These are phyloP conservation scores for Conticribra guillardii DNA, from an alignment of 108 stramenopile genomes.

Conservation along the genomic window DNA sequence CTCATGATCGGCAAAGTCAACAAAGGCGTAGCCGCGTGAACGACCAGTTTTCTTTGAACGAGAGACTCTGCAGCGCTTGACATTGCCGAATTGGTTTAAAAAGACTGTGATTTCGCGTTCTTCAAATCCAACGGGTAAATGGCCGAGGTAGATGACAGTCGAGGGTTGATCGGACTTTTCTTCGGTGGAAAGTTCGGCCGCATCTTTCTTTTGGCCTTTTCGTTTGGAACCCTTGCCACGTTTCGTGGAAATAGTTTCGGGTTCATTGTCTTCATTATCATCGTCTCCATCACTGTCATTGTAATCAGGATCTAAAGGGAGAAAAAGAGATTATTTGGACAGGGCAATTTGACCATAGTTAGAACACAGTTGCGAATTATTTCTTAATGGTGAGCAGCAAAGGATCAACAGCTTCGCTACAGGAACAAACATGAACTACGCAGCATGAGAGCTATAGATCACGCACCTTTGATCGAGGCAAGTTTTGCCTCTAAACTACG, in stretches of 20 bases:
- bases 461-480: too few species aligned
- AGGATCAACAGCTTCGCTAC: too few species aligned
- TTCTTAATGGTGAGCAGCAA: too few species aligned
- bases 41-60: conserved; percentile 87
- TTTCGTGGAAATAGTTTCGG: conserved; percentile 36
- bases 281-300: conserved; percentile 66
- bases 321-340: too few species aligned
- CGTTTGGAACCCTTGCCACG: conserved; percentile 45
- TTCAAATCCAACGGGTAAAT: conserved; percentile 93
- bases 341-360: too few species aligned
- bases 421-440: too few species aligned
- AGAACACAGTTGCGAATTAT: too few species aligned
- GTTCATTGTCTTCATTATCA: conserved; percentile 39
- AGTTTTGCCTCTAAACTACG: too few species aligned
- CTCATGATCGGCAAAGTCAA: conserved; percentile 85
- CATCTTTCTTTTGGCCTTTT: conserved; percentile 31
- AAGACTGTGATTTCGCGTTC: conserved; percentile 91
- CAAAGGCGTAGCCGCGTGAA: conserved; percentile 94
- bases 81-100: conserved; percentile 94
- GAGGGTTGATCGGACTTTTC: conserved; percentile 33
- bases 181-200: conserved; percentile 7
- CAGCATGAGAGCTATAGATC: too few species aligned
- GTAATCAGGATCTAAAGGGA: conserved; percentile 55
- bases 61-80: conserved; percentile 78
- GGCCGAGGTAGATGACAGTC: conserved; percentile 94